A percentile compares a stretch with the other conserved stretches of the same genome.
These are phyloP conservation scores for Leccinum discolor DNA, from an alignment of 1,284 basidiomycete species.

Conservation along the genomic window DNA sequence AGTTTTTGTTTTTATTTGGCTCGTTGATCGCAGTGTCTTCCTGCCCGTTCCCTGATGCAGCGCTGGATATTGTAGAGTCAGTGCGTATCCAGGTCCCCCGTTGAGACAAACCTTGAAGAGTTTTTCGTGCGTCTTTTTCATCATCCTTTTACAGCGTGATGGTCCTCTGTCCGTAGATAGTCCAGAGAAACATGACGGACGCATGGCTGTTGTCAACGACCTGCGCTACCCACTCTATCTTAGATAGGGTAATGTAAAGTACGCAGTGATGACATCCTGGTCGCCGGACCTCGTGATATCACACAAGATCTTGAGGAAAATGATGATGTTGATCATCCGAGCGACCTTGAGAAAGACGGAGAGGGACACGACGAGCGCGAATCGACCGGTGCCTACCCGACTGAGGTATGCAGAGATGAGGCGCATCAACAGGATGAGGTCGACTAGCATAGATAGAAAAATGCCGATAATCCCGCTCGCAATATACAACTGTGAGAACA, in stretches of 20 bases:
- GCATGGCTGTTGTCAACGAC: slow-evolving; percentile 28
- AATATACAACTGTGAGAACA: slow-evolving; percentile 14
- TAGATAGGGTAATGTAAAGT: slow-evolving; percentile 27
- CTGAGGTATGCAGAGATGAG: slow-evolving; percentile 27
- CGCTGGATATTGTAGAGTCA: not conserved
- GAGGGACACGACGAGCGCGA: slow-evolving; percentile 16
- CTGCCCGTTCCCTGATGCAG: not conserved
- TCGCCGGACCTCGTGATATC: slow-evolving; percentile 13
- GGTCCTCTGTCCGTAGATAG: slow-evolving; percentile 6
- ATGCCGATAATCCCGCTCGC: slow-evolving; percentile 31
- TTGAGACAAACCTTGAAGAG: not conserved
- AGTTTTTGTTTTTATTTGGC: not conserved
- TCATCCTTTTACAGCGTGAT: not conserved
- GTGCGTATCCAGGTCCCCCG: not conserved
- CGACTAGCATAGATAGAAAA: slow-evolving; percentile 34
- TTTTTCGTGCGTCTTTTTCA: not conserved
- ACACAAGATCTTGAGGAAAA: slow-evolving; percentile 22
- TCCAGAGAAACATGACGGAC: slow-evolving; percentile 22
- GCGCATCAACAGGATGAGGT: slow-evolving; percentile 30
- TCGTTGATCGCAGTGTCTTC: not conserved
- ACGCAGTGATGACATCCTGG: slow-evolving; percentile 12
- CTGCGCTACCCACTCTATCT: slow-evolving; percentile 36
- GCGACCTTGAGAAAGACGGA: slow-evolving; percentile 27
- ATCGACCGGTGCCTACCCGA: slow-evolving; percentile 17
- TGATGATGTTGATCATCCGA: slow-evolving; percentile 23